Evolutionary conservation across 2,329 filamentous ascomycete genomes (phyloP), one percentile per base, ranked within the genome.

Genomic region (Epichloe hybrida): DNA sequence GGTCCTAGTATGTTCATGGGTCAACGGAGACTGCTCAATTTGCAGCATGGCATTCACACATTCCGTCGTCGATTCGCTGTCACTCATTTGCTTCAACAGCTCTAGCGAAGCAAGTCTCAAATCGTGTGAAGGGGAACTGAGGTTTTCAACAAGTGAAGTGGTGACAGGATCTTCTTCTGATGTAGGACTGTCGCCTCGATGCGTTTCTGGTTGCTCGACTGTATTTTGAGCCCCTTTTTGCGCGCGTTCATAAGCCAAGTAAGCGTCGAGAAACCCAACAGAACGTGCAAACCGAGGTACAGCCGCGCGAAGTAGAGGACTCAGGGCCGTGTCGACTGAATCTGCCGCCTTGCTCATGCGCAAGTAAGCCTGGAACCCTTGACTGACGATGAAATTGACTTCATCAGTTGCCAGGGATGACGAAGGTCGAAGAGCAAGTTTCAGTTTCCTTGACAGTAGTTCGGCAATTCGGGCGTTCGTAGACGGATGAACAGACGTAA

Each of bases 21-120:
- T 80, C n/a, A 95, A 68, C 0, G 87, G 82, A 5, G 83, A 87
- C 55, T 88, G 78, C 64, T 97, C 90, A 15, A 90, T 81, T 55
- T 88, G 77, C 15, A 90, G 74, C 68, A 95, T 91, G 6, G 81
- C 62, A 3, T 67, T 62, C 17, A 69, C 49, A 27, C 58, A 58
- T 20, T 61, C 58, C 2, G 55, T 50, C 4, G 57, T 54, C n/a
- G 61, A 61, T 4, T 59, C 50, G 4, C 48, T 42, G 17, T 56
- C 51, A 35, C 56, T 72, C 15, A 93, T 67, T 37, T 79, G 72
- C 41, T 79, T 75, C 12, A 97, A 69, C 27, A 96, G 72, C 52
- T 81, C 79, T 40, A 98, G 68, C 20, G 86, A 88, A 8, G 79
- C 76, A 9, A 87, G 71, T 40, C 91, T 80, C 48, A 95, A 72